Percentiles rank a stretch among this genome's conserved stretches.
phyloP scores from a whole-genome alignment of 1,284 basidiomycete species.

The Xanthoconium separans region DNA sequence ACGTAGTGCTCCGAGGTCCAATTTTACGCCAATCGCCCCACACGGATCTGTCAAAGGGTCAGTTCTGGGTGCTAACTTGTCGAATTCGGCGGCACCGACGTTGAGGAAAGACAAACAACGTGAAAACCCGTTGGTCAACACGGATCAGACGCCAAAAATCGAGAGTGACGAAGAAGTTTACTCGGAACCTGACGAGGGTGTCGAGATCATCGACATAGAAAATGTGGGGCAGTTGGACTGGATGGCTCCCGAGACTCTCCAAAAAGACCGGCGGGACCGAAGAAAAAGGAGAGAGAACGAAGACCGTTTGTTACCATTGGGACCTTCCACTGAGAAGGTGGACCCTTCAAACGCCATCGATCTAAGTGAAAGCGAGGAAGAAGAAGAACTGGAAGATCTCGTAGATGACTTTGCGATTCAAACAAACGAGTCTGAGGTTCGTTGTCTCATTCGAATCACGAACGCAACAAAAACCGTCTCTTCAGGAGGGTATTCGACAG shows the following conservation, averaged over 20 bases:
- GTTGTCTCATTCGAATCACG: constrained; percentile 11
- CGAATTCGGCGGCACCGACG: constrained; percentile 40
- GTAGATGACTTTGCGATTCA: constrained; percentile 73
- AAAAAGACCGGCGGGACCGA: constrained; percentile 49
- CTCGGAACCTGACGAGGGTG: constrained; percentile 86
- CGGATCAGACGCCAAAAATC: constrained; percentile 29
- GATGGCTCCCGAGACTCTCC: constrained; percentile 83
- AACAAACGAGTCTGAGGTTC: constrained; percentile 41
- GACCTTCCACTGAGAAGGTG: constrained; percentile 40
- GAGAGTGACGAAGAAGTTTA: constrained; percentile 67
- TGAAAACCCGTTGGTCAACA: constrained; percentile 31
- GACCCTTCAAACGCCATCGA: constrained; percentile 75
- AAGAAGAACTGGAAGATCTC: constrained; percentile 84
- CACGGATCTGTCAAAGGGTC: constrained; percentile 36
- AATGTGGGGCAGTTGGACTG: constrained; percentile 80
- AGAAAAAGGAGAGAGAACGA: constrained; percentile 52
- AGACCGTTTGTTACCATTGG: constrained; percentile 34
- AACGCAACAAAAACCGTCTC: constrained; percentile 2
- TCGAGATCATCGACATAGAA: constrained; percentile 88
- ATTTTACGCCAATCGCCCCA: constrained; percentile 47
- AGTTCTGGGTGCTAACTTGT: constrained; percentile 49
- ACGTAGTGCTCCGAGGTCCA: constrained; percentile 51
- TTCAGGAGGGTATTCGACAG: constrained; percentile 47
- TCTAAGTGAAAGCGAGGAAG: constrained; percentile 82
- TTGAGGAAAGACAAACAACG: constrained; percentile 41